Base-by-base conservation (phyloP, 805 yeast genomes). In the Teunomyces lycoperdinae region DNA sequence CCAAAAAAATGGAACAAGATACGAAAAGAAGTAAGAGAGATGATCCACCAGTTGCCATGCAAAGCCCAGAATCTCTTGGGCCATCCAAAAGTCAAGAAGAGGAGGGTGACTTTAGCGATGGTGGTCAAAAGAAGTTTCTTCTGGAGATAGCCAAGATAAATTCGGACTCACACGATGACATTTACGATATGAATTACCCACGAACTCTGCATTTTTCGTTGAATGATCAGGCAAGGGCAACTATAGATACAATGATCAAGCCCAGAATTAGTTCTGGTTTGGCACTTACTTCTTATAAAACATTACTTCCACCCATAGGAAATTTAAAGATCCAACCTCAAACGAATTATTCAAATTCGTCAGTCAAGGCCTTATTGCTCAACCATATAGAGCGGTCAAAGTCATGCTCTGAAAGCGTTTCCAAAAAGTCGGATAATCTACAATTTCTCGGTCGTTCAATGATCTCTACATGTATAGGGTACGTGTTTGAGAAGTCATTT, bases 401-500 rank as follows among this genome's bases (percentile, higher is more conserved):
- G 50, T 76, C 86, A 20, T 84, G 89, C 55, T 70, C 78, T 33
- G 80, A 79, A 49, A 70, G 81, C 20, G 56, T 64, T 1, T 48
- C 64, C 5, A 57, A 59, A 42, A 57, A 61, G 30, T 63, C 69
- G 4, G 77, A 79, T 14, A 80, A 81, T 52, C 58, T 84, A 5
- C 80, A 77, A 56, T 71, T 64, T 8, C 62, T 87, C 44, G 96
- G 96, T 0, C 71, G 78, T 47, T 66, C 79, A 5, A 72, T 84
- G 3, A 71, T 84, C 2, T 59, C 73, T 2, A 68, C 87, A 0
- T 73, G 87, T 2, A 72, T 84, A 5, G 73, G 85, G 3, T 80
- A 78, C 57, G 78, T 85, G 9, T 68, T 87, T 45, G 92, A 85
- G 55, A 74, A 83, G 53, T 81, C 81, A 53, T 83, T 84, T 57